These are phyloP conservation scores for Camellia granthamiana DNA, from an alignment of 148 eudicot species.

Conservation along the genomic window DNA sequence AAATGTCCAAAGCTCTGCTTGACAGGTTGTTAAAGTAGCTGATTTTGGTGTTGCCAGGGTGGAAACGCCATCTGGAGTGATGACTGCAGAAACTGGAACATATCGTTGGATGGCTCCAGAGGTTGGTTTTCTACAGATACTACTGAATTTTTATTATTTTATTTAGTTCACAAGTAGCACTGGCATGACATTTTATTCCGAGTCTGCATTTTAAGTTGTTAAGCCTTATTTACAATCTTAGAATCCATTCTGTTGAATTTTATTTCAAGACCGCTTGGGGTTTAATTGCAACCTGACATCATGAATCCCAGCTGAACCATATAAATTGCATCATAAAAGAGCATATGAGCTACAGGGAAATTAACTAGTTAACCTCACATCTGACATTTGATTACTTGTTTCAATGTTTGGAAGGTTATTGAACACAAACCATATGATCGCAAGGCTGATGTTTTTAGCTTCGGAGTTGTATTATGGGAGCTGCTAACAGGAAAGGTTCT, in stretches of 20 bases:
- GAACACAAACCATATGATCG: constrained; percentile 54
- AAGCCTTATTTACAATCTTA: constrained; percentile 11
- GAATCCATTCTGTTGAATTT: neutral
- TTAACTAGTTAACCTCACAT: neutral
- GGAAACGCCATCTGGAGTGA: constrained; percentile 45
- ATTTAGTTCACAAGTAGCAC: neutral
- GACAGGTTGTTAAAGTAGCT: constrained; percentile 53
- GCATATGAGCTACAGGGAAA: neutral
- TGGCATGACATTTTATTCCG: neutral
- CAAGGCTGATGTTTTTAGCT: constrained; percentile 59
- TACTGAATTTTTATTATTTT: neutral
- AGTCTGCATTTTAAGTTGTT: constrained; percentile 7
- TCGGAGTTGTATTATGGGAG: constrained; percentile 56
- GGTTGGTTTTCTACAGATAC: constrained; percentile 25
- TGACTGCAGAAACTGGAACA: constrained; percentile 70
- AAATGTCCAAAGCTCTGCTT: neutral
- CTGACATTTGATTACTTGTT: constrained; percentile 24
- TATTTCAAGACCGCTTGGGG: neutral
- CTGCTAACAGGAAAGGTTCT: constrained; percentile 52
- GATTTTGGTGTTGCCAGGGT: constrained; percentile 67
- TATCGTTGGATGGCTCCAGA: constrained; percentile 75
- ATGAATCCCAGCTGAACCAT: neutral
- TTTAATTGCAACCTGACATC: neutral
- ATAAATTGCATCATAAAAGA: neutral
- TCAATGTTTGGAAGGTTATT: constrained; percentile 41